Percentiles rank a stretch among this genome's conserved stretches.
Evolutionary conservation across 768 basidiomycete genomes (phyloP).

Genomic region (Rhodotorula kratochvilovae): DNA sequence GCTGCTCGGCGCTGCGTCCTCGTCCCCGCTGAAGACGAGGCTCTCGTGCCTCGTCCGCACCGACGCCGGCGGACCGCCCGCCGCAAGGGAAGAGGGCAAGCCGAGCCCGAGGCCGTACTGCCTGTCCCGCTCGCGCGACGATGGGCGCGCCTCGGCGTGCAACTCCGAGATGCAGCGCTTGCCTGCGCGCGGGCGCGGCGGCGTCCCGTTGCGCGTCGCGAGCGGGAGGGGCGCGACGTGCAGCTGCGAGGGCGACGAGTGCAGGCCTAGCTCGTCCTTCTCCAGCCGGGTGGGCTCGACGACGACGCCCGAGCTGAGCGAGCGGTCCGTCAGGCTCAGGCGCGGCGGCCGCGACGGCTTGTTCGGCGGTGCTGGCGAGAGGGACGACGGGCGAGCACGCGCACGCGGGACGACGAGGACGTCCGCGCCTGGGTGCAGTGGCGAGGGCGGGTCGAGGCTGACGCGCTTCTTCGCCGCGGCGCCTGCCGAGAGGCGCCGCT

Average conservation of each 20-base stretch:
- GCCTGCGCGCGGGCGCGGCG: constrained; percentile 19
- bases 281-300: constrained; percentile 15
- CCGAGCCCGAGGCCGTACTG: constrained; percentile 13
- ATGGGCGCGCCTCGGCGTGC: constrained; percentile 7
- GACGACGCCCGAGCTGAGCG: constrained; percentile 8
- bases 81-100: neutral
- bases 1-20: neutral
- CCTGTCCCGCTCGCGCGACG: neutral
- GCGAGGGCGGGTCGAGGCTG: constrained; percentile 6
- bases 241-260: neutral
- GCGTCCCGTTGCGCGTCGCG: neutral
- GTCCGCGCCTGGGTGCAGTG: neutral
- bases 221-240: neutral
- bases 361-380: neutral
- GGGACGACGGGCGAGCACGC: neutral
- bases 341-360: neutral
- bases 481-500: neutral
- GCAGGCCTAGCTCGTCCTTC: constrained; percentile 19
- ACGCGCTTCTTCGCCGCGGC: neutral
- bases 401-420: constrained; percentile 13
- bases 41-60: constrained; percentile 29
- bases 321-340: neutral
- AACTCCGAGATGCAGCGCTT: constrained; percentile 42
- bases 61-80: neutral
- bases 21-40: neutral